These are phyloP conservation scores for Fusarium nelsonii DNA, from an alignment of 2,329 filamentous ascomycete genomes.

Conservation along the genomic window DNA sequence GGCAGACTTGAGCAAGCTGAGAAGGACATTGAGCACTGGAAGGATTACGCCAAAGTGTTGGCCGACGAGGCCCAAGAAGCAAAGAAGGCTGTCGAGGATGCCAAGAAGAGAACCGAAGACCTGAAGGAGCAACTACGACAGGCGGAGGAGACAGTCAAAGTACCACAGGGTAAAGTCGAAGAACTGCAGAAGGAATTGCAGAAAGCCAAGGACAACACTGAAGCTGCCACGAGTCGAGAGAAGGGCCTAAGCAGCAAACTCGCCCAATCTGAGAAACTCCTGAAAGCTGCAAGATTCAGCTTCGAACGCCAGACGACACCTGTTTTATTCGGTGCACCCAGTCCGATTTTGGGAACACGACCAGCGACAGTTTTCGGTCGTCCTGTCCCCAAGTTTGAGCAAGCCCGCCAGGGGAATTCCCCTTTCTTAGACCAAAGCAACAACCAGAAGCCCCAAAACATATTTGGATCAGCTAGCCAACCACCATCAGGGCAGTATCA, in stretches of 20 bases:
- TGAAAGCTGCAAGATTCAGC: neutral
- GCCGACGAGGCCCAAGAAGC: neutral
- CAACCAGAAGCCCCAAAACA: neutral
- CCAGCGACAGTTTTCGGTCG: neutral
- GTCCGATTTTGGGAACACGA: neutral
- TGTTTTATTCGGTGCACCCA: neutral
- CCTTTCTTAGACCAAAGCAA: neutral
- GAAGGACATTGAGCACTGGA: neutral
- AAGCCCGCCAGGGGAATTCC: too few species aligned
- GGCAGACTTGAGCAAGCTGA: neutral
- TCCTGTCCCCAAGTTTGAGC: neutral
- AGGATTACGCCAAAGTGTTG: neutral
- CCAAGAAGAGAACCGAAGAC: neutral
- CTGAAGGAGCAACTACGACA: neutral
- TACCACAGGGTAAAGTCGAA: neutral
- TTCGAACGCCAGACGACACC: neutral
- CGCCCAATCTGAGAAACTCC: neutral
- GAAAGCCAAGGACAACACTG: neutral
- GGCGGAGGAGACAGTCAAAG: neutral
- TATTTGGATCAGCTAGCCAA: too few species aligned
- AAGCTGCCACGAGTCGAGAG: neutral
- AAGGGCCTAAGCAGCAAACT: neutral
- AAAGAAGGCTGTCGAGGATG: neutral
- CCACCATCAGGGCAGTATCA: neutral
- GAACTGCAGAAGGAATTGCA: neutral